Evolutionary conservation across 352 stramenopile genomes (phyloP).

Genomic region (Phytopythium vexans): DNA sequence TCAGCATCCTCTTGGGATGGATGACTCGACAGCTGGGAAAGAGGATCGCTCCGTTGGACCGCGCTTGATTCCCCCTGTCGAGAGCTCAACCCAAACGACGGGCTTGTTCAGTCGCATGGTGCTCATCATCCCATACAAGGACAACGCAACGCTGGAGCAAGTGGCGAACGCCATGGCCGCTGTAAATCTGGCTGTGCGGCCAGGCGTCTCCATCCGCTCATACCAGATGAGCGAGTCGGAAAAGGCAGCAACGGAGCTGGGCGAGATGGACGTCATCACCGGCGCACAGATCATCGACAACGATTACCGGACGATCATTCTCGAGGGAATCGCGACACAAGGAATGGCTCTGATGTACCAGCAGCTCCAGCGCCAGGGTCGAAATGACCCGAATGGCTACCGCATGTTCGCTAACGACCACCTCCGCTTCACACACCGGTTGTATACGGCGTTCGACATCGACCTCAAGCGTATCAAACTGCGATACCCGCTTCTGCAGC

Average conservation of each 20-base stretch:
- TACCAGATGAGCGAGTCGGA: slow-evolving; percentile 76
- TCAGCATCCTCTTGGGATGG: slow-evolving; percentile 26
- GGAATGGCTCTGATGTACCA: slow-evolving; percentile 50
- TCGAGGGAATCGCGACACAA: slow-evolving; percentile 75
- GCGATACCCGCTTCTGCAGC: slow-evolving; percentile 63
- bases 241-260: slow-evolving; percentile 40
- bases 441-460: slow-evolving; percentile 87
- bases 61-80: slow-evolving; percentile 3
- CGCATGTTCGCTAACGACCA: slow-evolving; percentile 71
- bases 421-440: slow-evolving; percentile 66
- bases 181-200: slow-evolving; percentile 57
- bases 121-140: slow-evolving; percentile 83
- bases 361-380: slow-evolving; percentile 24
- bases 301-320: slow-evolving; percentile 78
- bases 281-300: slow-evolving; percentile 87
- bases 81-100: neutral
- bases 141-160: slow-evolving; percentile 42
- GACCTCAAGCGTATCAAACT: slow-evolving; percentile 91
- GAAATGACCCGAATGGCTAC: slow-evolving; percentile 35
- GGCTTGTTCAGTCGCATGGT: slow-evolving; percentile 67
- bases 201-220: slow-evolving; percentile 57
- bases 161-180: slow-evolving; percentile 52
- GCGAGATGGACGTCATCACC: slow-evolving; percentile 80
- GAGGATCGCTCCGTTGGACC: neutral
- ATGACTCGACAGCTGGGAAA: neutral